Conservation (phyloP, 1,284 basidiomycete species). For the Cryptococcus maquisensis region DNA sequence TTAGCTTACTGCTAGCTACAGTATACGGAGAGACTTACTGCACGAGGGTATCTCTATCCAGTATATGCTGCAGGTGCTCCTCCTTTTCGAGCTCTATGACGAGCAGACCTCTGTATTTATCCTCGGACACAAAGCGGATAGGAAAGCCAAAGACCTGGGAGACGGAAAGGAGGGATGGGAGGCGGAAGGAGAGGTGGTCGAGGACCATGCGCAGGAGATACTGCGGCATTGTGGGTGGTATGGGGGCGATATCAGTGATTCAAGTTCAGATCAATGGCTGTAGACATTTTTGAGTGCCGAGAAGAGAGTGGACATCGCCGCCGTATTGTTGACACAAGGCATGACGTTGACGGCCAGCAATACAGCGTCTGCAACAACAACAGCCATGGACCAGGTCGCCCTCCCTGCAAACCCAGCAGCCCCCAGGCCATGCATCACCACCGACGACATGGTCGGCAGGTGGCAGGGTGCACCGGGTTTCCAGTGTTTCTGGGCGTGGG, state of each 20-base stretch:
- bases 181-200: conserved; percentile 69
- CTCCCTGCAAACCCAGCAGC: conserved; percentile 23
- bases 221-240: conserved; percentile 27
- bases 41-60: conserved; percentile 74
- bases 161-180: conserved; percentile 64
- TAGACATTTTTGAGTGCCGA: too few species aligned
- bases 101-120: conserved; percentile 57
- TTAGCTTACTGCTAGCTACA: too few species aligned
- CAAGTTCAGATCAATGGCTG: too few species aligned
- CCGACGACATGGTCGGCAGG: conserved; percentile 62
- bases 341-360: too few species aligned
- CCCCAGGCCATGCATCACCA: conserved; percentile 36
- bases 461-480: conserved; percentile 71
- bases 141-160: conserved; percentile 38
- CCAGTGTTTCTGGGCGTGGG: conserved; percentile 65
- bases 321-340: too few species aligned
- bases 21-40: conserved; percentile 55
- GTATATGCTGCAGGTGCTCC: conserved; percentile 68
- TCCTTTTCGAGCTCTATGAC: conserved; percentile 65
- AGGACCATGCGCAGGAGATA: conserved; percentile 76
- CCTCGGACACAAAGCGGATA: conserved; percentile 37
- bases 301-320: too few species aligned
- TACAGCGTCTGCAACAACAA: too few species aligned
- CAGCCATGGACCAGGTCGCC: not conserved
- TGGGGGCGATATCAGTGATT: too few species aligned